Evolutionary conservation across 1,284 basidiomycete genomes (phyloP), one percentile per base, ranked within the genome.

Genomic region (Microbotryum intermedium): DNA sequence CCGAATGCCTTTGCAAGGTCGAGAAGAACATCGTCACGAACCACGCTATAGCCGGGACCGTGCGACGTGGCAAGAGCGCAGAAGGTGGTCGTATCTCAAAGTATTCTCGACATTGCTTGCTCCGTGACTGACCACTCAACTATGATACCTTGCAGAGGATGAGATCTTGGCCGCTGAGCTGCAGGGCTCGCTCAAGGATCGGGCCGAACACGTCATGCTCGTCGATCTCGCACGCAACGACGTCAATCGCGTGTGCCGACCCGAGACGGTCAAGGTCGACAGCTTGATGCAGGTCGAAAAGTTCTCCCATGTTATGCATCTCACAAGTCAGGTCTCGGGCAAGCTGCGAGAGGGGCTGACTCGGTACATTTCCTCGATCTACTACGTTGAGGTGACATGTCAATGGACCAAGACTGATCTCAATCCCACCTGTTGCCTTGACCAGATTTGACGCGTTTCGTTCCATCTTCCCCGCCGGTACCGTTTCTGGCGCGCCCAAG

Each of bases 191-290:
- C 87, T 90, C 67, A 99, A 99, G 74, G 95, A 99, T 74, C 83
- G 89, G 46, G 92, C 95, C 28, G 95, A 99, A 73, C 94, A 99
- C 73, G 93, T 98, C 74, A 98, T 98, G 95, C 82, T 99, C 57
- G 92, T 98, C 58, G 95, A 99, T 76, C 81, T 99, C 61, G 95
- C 95, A 8, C 81, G 95, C n/a, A 99, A 99, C 78, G 95, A 99
- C 73, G 92, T 99, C 66, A 97, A 97, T 75, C 85, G 95, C 25
- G 90, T 98, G 26, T 98, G 94, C 80, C 84, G 90, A 69, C 92
- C 95, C 6, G 82, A 85, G 73, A 97, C 94, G 0, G 94, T 97
- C 70, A 87, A 92, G 71, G 93, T 99, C 26, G 95, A 98, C 76
- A 84, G 90, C 62, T 81, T 99, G 58, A 97, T 98, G 91, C 79